Evolutionary conservation across 2,329 filamentous ascomycete species (phyloP).

Genomic region (Lecanicillium sp.): DNA sequence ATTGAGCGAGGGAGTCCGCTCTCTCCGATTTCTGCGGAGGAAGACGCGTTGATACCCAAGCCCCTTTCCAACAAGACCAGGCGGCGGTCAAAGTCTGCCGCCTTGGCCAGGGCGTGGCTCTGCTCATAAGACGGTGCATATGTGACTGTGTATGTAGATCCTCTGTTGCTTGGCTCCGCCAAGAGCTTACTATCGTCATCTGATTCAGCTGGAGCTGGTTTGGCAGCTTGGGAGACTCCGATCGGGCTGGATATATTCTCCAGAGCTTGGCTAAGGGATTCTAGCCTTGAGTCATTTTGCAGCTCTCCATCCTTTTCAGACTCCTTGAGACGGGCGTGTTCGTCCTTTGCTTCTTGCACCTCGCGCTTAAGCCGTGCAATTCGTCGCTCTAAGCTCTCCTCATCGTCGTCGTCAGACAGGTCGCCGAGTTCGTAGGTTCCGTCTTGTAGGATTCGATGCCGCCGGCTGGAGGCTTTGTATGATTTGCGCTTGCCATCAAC

Average conservation of each 20-base stretch:
- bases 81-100: constrained; percentile 80
- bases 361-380: constrained; percentile 78
- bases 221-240: constrained; percentile 8
- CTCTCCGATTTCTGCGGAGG: constrained; percentile 52
- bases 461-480: constrained; percentile 66
- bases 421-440: constrained; percentile 63
- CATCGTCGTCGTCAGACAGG: constrained; percentile 63
- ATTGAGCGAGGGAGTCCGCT: constrained; percentile 58
- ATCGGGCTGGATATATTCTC: constrained; percentile 48
- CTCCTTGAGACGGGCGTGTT: constrained; percentile 47
- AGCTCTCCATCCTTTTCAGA: constrained; percentile 40
- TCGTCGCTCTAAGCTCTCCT: constrained; percentile 68
- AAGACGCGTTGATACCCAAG: constrained; percentile 67
- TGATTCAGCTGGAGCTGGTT: constrained; percentile 8
- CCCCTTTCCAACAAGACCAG: constrained; percentile 71
- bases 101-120: constrained; percentile 65
- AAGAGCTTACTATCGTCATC: constrained; percentile 14
- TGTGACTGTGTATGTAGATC: constrained; percentile 54
- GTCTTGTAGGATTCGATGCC: constrained; percentile 53
- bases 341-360: constrained; percentile 63
- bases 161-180: constrained; percentile 11
- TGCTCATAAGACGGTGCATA: constrained; percentile 58
- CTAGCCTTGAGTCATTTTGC: constrained; percentile 30
- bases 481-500: constrained; percentile 75
- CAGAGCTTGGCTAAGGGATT: constrained; percentile 62